Conservation (phyloP, 495 filamentous ascomycete genomes). For the Trichoderma erinaceum region DNA sequence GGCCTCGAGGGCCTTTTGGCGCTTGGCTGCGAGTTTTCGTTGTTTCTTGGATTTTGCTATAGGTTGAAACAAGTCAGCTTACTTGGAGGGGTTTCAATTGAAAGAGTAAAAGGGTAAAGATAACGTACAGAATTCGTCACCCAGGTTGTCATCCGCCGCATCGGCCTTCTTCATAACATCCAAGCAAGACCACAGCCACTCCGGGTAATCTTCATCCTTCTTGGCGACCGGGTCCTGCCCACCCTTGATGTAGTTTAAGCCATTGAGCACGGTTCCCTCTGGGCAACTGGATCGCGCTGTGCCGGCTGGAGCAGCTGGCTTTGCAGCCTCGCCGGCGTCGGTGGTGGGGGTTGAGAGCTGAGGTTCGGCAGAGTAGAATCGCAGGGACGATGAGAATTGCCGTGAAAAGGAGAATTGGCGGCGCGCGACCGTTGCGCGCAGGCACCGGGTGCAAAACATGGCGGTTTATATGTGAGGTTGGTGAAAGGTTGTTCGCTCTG, state of each 20-base stretch:
- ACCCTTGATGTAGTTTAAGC: slow-evolving; percentile 82
- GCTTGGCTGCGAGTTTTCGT: slow-evolving; percentile 59
- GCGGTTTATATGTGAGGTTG: slow-evolving; percentile 11
- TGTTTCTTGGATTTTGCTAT: slow-evolving; percentile 76
- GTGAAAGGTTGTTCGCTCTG: not conserved
- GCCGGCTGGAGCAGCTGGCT: slow-evolving; percentile 18
- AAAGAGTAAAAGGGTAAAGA: not conserved
- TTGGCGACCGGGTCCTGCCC: slow-evolving; percentile 63
- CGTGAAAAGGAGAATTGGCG: slow-evolving; percentile 5
- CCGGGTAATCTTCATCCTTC: slow-evolving; percentile 80
- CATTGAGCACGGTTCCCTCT: slow-evolving; percentile 66
- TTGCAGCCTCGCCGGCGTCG: slow-evolving; percentile 22
- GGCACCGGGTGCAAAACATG: slow-evolving; percentile 46
- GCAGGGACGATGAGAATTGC: slow-evolving; percentile 18
- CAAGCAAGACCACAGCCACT: slow-evolving; percentile 82
- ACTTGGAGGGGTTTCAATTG: too few relatives aligned
- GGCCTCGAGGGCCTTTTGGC: slow-evolving; percentile 56
- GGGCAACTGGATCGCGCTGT: slow-evolving; percentile 44
- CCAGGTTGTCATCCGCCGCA: slow-evolving; percentile 38
- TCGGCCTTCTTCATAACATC: slow-evolving; percentile 45
- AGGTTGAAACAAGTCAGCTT: not conserved
- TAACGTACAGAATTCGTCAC: slow-evolving; percentile 69
- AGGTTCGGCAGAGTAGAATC: slow-evolving; percentile 15
- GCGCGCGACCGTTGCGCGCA: slow-evolving; percentile 20
- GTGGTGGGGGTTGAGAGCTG: slow-evolving; percentile 30